Base-by-base conservation (phyloP, 2,329 filamentous ascomycete genomes). In the Colletotrichum phormii region DNA sequence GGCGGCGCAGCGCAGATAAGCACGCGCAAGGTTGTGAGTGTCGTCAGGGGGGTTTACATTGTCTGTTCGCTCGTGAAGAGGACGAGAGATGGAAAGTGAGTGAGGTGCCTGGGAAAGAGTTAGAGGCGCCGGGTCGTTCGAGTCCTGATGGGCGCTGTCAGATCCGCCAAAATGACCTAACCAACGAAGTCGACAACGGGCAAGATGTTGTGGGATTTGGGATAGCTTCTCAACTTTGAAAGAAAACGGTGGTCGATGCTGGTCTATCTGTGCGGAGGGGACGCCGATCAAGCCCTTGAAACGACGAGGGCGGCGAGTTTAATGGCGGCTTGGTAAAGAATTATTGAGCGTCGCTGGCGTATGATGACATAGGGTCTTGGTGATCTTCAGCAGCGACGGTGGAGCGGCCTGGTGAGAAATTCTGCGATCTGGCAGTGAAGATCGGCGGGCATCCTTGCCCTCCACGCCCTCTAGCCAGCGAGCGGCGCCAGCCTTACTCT, bases 321-420 rank as follows among this genome's bases (percentile, higher is more conserved):
- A n/a, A 49, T 8, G 18, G 42, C 15, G 46, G 33, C 11, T 15
- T 35, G 51, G 29, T 42, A 26, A 63, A 24, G 24, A 46, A 22
- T 46, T 13, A 9, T 15, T 18, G 2, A 12, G 29, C 31, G 37
- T 33, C 37, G 51, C 29, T 35, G 31, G 64, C 33, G n/a, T 29
- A 53, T 54, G 54, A 64, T 63, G 69, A 22, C 51, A 42, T 55
- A 46, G 24, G 26, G 66, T 60, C 33, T 33, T 24, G 66, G 59
- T 60, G 60, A 72, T 69, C 42, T 72, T 72, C 55, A 61, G 70
- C 66, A 42, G 57, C 35, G 37, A 61, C 53, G 57, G 29, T 55
- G 55, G 63, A 49, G 42, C 13, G 64, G 46, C 51, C 18, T 55
- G 62, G 37, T 18, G 37, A 60, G 42, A 55, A 46, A 60, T 69